Evolutionary conservation across 495 filamentous ascomycete genomes (phyloP).

Genomic region (Thermochaetoides thermophila): DNA sequence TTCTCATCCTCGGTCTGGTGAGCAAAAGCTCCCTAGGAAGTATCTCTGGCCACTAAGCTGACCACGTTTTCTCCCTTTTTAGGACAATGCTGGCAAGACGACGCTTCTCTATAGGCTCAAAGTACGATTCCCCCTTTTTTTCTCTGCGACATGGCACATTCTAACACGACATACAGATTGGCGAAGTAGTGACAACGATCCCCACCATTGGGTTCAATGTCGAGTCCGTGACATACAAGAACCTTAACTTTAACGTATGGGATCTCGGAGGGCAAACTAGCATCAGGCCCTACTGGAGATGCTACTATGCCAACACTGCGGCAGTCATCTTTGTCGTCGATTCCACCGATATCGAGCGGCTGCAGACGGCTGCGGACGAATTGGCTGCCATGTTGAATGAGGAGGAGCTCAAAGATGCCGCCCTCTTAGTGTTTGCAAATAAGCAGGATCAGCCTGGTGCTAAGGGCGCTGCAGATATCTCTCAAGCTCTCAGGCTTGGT

Average conservation of each 20-base stretch:
- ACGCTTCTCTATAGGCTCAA: conserved; percentile 92
- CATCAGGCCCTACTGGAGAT: conserved; percentile 96
- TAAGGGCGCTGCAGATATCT: conserved; percentile 92
- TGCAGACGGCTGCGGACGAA: conserved; percentile 85
- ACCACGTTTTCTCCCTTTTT: conserved; percentile 13
- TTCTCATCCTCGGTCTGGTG: conserved; percentile 91
- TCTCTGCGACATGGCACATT: background rate
- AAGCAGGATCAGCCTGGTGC: conserved; percentile 98
- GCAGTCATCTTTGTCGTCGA: conserved; percentile 98
- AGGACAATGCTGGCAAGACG: conserved; percentile 99
- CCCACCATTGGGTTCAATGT: conserved; percentile 99
- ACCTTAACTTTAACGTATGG: conserved; percentile 98
- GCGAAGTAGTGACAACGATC: conserved; percentile 96
- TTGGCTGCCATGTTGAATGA: conserved; percentile 90
- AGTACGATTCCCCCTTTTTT: conserved; percentile 32
- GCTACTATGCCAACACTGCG: conserved; percentile 99
- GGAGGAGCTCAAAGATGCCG: conserved; percentile 86
- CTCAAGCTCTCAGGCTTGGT: conserved; percentile 75
- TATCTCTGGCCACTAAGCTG: background rate
- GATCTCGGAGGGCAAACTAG: conserved; percentile 94
- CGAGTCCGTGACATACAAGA: conserved; percentile 92
- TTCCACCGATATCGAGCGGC: conserved; percentile 87
- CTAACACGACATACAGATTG: conserved; percentile 47
- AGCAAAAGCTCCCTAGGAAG: conserved; percentile 11
- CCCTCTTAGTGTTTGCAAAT: conserved; percentile 90